Base-by-base conservation (phyloP, 2,329 filamentous ascomycete genomes). In the Alternaria brassicicola region DNA sequence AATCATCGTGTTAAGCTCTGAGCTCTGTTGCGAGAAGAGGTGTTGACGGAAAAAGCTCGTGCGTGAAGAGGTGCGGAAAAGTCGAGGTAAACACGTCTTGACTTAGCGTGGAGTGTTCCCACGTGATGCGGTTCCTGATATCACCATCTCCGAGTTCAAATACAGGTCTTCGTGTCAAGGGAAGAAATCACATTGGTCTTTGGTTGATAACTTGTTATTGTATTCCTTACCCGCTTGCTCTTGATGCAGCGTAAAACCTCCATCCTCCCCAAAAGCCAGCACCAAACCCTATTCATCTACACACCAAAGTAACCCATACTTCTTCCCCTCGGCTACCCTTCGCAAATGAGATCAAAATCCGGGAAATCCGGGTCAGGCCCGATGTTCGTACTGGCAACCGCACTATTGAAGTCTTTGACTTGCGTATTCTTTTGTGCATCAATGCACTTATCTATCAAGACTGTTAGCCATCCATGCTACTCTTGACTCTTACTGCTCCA, bases 271-370 rank as follows among this genome's bases (percentile, higher is more conserved):
- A n/a, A 31, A 46, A 31, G 28, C 43, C 26, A n/a, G 28, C 9
- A 43, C n/a, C 25, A 28, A 28, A 28, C 15, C n/a, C 13, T 17
- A 17, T 38, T 4, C 35, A 15, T 10, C 5, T 13, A 13, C 19
- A 23, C 19, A 39, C 36, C 4, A 23, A 47, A 13, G 15, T 4
- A 19, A 31, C 30, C 15, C 3, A 19, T 36, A 21, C 30, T 35
- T 36, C 30, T 6, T 23, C 10, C 2, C 23, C 45, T 25, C 28
- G 17, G 41, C 45, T 39, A 68, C 7, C 60, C 60, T 26, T 71
- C 68, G 21, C 76, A 78, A 28, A 78, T 75, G 26, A 78, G 56
- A 62, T 78, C 76, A 47, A 77, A 78, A 55, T 77, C 73, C 3
- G 73, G 73, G 58, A 78, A 78, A 10, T 67, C 52, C 1, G 73